Conservation (phyloP, 1,284 basidiomycete genomes). For the Leccinum laetum region DNA sequence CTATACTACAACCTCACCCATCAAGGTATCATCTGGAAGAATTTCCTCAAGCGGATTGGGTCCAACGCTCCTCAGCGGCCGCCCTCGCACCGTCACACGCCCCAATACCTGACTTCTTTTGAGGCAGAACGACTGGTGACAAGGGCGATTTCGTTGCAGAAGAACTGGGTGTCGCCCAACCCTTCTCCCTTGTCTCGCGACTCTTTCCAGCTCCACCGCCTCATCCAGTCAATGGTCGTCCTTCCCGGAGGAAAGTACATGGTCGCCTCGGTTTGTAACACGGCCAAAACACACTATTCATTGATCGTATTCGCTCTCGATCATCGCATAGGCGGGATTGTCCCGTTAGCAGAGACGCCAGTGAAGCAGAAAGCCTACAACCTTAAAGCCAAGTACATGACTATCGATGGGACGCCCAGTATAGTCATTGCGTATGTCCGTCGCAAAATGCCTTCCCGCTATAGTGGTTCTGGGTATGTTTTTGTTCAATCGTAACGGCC, state of each 20-base stretch:
- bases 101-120: conserved; percentile 44
- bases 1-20: conserved; percentile 60
- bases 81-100: conserved; percentile 51
- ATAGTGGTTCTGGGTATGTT: conserved; percentile 33
- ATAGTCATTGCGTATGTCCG: conserved; percentile 58
- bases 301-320: conserved; percentile 60
- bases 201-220: conserved; percentile 40
- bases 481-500: neutral
- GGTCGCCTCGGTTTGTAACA: conserved; percentile 56
- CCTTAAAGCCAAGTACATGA: conserved; percentile 64
- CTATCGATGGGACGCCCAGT: conserved; percentile 43
- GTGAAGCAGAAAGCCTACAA: conserved; percentile 56
- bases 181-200: conserved; percentile 39
- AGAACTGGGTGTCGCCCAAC: conserved; percentile 49
- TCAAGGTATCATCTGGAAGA: conserved; percentile 69
- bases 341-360: conserved; percentile 50
- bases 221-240: conserved; percentile 57
- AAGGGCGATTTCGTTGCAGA: conserved; percentile 59
- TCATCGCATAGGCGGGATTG: conserved; percentile 44
- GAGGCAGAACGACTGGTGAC: conserved; percentile 66
- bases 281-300: conserved; percentile 42
- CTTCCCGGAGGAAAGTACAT: conserved; percentile 73
- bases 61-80: conserved; percentile 64
- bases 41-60: conserved; percentile 50
- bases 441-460: conserved; percentile 33